Conservation (phyloP, 2,329 filamentous ascomycete species). For the Saccharata proteae region DNA sequence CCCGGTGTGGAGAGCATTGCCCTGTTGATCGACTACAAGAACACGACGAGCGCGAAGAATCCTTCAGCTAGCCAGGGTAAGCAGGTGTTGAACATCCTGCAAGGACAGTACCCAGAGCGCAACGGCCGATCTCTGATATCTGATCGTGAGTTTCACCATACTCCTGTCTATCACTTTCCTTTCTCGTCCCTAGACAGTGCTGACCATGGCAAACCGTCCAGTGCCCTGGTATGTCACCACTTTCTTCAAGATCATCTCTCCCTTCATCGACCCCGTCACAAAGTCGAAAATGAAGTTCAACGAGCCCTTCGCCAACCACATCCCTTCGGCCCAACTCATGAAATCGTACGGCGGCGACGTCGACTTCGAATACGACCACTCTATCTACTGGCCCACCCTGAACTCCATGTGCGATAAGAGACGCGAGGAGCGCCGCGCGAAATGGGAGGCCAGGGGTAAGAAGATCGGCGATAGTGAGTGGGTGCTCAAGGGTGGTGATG, state of each 20-base stretch:
- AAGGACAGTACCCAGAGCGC: slow-evolving; percentile 91
- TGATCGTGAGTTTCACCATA: slow-evolving; percentile 50
- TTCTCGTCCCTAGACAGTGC: slow-evolving; percentile 7
- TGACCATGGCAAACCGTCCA: slow-evolving; percentile 23
- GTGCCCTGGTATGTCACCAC: slow-evolving; percentile 84
- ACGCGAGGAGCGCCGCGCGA: slow-evolving; percentile 47
- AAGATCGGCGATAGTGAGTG: slow-evolving; percentile 75
- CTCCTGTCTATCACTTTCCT: slow-evolving; percentile 2
- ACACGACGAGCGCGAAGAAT: slow-evolving; percentile 61
- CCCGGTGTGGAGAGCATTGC: slow-evolving; percentile 77
- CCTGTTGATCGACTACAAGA: slow-evolving; percentile 84
- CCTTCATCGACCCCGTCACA: slow-evolving; percentile 92
- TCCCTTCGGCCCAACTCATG: slow-evolving; percentile 74
- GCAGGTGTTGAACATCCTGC: slow-evolving; percentile 80
- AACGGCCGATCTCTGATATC: slow-evolving; percentile 81
- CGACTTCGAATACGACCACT: slow-evolving; percentile 85
- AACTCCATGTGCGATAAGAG: slow-evolving; percentile 56
- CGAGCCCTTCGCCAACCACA: slow-evolving; percentile 72
- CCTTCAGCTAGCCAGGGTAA: slow-evolving; percentile 65
- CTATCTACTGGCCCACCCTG: slow-evolving; percentile 78
- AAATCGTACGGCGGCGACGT: slow-evolving; percentile 65
- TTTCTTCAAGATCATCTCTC: slow-evolving; percentile 93
- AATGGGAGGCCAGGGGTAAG: slow-evolving; percentile 74
- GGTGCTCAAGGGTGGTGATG: slow-evolving; percentile 63
- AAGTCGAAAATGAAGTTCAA: slow-evolving; percentile 96